Percentiles rank a stretch among this genome's conserved stretches.
Conservation (phyloP, 106 monocot species). For the Agapanthus africanus region DNA sequence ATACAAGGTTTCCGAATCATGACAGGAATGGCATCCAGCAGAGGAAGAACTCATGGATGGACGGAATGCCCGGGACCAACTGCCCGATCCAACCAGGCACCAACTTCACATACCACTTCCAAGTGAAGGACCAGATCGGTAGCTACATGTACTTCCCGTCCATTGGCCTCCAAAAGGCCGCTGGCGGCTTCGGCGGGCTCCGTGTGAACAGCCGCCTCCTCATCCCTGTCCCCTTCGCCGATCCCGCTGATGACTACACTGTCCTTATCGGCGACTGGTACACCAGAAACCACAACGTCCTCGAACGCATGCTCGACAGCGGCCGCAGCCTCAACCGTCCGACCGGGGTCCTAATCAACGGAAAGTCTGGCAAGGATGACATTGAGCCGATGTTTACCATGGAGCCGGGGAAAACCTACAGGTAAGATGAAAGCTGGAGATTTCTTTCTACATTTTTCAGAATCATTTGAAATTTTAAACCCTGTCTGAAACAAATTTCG, state of each 20-base stretch:
- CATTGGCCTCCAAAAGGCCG: constrained; percentile 70
- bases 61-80: constrained; percentile 69
- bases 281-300: constrained; percentile 30
- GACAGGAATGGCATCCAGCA: constrained; percentile 72
- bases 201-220: constrained; percentile 69
- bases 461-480: background rate
- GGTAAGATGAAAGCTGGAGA: constrained; percentile 8
- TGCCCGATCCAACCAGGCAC: constrained; percentile 66
- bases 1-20: too few relatives aligned
- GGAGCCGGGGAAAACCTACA: constrained; percentile 37
- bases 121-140: constrained; percentile 90
- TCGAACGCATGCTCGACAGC: constrained; percentile 29
- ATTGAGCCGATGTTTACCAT: constrained; percentile 20
- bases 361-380: constrained; percentile 25
- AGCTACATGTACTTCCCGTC: constrained; percentile 77
- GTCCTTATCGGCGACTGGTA: constrained; percentile 83
- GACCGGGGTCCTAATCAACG: constrained; percentile 52
- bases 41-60: constrained; percentile 86
- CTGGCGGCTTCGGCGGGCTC: constrained; percentile 66
- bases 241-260: constrained; percentile 65
- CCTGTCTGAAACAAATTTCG: background rate
- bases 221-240: constrained; percentile 79
- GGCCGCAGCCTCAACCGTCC: constrained; percentile 37
- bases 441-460: too few relatives aligned
- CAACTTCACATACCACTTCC: constrained; percentile 76